A percentile compares a stretch with the other conserved stretches of the same genome.
Evolutionary conservation across 805 yeast species (phyloP).

Genomic region (Maudiozyma saulgeensis): DNA sequence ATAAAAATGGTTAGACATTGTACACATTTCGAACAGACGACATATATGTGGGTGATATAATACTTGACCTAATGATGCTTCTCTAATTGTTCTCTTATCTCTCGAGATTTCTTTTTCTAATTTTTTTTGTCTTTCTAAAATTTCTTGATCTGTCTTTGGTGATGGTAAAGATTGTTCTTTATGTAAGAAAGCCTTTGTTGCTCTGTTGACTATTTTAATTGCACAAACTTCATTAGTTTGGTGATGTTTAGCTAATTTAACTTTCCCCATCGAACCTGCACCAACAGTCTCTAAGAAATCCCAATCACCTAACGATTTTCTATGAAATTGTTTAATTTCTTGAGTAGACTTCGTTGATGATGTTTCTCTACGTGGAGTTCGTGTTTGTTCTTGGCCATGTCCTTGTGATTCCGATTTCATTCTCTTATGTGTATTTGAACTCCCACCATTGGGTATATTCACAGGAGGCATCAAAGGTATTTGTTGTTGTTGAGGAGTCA

Average conservation of each 20-base stretch:
- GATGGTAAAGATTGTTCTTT: constrained; percentile 65
- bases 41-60: constrained; percentile 89
- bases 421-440: neutral
- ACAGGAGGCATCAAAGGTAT: constrained; percentile 18
- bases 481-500: constrained; percentile 4
- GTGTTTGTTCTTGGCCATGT: constrained; percentile 1
- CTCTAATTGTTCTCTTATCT: constrained; percentile 87
- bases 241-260: constrained; percentile 82
- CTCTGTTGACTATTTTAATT: constrained; percentile 87
- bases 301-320: constrained; percentile 94
- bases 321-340: constrained; percentile 44
- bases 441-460: constrained; percentile 10
- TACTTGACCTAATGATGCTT: constrained; percentile 86
- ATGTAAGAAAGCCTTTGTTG: constrained; percentile 69
- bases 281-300: constrained; percentile 91
- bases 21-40: constrained; percentile 82
- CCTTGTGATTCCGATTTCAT: neutral
- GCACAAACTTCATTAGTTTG: constrained; percentile 79
- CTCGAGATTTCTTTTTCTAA: constrained; percentile 77
- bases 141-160: constrained; percentile 44
- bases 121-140: constrained; percentile 55
- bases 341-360: neutral
- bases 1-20: constrained; percentile 94
- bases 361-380: neutral
- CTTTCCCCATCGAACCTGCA: constrained; percentile 99